These are phyloP conservation scores for Saturnispora sekii DNA, from an alignment of 805 yeast species.

Conservation along the genomic window DNA sequence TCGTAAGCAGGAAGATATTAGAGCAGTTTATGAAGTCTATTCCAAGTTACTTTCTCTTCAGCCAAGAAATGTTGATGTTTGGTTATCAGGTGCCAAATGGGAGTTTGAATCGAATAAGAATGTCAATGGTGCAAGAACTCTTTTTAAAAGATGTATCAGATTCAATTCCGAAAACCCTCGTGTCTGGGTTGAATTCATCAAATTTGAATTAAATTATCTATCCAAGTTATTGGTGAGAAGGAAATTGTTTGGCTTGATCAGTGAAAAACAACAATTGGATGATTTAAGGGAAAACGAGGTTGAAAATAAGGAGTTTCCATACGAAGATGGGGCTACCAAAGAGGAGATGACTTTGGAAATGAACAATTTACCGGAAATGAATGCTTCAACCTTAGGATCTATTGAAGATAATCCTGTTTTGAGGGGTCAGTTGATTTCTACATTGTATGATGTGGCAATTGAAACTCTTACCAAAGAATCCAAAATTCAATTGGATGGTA, in stretches of 20 bases:
- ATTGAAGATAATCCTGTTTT: constrained; percentile 77
- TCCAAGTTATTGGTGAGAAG: constrained; percentile 79
- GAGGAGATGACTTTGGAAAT: constrained; percentile 53
- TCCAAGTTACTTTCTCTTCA: constrained; percentile 73
- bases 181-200: constrained; percentile 80
- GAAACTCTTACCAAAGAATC: constrained; percentile 32
- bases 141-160: constrained; percentile 77
- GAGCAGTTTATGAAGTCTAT: constrained; percentile 65
- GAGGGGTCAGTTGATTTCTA: constrained; percentile 61
- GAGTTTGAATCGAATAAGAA: constrained; percentile 85
- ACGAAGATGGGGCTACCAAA: constrained; percentile 21
- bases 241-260: constrained; percentile 66
- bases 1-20: constrained; percentile 56
- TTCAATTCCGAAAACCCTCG: constrained; percentile 65
- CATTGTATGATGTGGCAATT: constrained; percentile 61
- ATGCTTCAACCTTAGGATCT: constrained; percentile 74
- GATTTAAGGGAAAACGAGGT: constrained; percentile 35
- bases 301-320: constrained; percentile 12
- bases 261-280: constrained; percentile 57
- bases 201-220: constrained; percentile 79
- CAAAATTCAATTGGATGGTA: constrained; percentile 12
- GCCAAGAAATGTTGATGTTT: constrained; percentile 82
- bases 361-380: constrained; percentile 71
- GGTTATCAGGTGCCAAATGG: constrained; percentile 92
- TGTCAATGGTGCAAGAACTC: constrained; percentile 77